Evolutionary conservation across 2,329 filamentous ascomycete genomes (phyloP).

Genomic region (Verticillium isaacii): DNA sequence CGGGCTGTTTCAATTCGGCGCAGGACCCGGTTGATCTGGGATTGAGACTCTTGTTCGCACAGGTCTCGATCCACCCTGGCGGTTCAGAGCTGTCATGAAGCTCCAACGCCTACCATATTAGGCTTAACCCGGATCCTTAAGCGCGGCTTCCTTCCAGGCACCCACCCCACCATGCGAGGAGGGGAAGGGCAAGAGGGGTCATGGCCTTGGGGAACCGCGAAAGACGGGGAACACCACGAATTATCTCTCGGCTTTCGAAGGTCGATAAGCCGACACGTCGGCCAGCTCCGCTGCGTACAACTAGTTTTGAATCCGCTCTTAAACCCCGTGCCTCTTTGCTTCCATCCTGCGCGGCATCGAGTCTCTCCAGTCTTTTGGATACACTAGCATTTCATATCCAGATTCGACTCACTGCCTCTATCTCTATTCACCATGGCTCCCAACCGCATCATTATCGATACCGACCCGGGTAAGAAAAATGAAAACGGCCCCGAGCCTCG

Average conservation of each 20-base stretch:
- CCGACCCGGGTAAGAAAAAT: constrained; percentile 66
- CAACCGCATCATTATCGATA: constrained; percentile 88
- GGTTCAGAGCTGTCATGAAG: neutral
- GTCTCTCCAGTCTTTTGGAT: neutral
- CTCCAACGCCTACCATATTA: neutral
- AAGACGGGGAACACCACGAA: neutral
- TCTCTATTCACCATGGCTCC: constrained; percentile 48
- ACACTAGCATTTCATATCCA: neutral
- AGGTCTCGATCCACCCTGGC: too few species aligned
- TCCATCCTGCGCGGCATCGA: neutral
- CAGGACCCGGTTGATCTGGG: neutral
- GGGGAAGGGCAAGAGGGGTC: neutral
- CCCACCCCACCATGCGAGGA: neutral
- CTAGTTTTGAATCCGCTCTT: neutral
- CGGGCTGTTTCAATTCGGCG: neutral
- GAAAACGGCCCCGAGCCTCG: neutral
- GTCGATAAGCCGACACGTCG: neutral
- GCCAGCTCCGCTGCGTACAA: neutral
- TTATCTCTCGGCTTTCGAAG: neutral
- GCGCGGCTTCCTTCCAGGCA: neutral
- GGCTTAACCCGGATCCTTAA: neutral
- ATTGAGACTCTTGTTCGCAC: neutral
- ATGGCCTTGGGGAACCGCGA: neutral
- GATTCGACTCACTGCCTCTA: neutral
- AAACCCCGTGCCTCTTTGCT: neutral